Base-by-base conservation (phyloP, 1,139 yeast species). In the Saccharomyces hybrid region DNA sequence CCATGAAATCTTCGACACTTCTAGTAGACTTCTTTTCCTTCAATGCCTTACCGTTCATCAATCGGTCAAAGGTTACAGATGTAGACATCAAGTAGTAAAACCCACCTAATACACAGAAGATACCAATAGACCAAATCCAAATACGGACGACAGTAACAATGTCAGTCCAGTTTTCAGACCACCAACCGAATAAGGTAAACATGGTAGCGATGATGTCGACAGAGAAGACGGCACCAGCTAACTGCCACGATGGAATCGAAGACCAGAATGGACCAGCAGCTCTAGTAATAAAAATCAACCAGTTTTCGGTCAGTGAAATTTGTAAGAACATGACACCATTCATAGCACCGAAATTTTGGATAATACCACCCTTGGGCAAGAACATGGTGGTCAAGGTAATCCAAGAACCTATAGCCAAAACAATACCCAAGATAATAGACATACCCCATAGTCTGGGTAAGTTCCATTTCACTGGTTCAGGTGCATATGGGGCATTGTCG, bases 381-480 rank as follows among this genome's bases (percentile, higher is more conserved):
- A 87, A 87, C 95, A 88, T 86, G 62, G 95, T 86, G 69, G 95
- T 87, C 77, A 88, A 83, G 69, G 93, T 83, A 70, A 88, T 86
- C 96, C 96, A 88, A 64, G 95, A 80, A 81, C 96, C 96, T 66
- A 87, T 66, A 72, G 96, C 96, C 74, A 88, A 81, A 62, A 88
- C 80, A 55, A 80, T 66, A 75, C 96, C 96, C 75, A 88, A 79
- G 68, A 88, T 72, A 68, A 88, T 81, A 67, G 96, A 87, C 93
- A 88, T 87, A 82, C 95, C 95, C 96, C 96, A 88, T 76, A 88
- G 80, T 84, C 95, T 86, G 77, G 95, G 95, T 73, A 91, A 79
- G 85, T 93, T 91, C 99, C 99, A 93, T 79, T 93, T 93, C 72
- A 93, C 98, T 69, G 99, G 99, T 72, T 80, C 79, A 75, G 89